Percentiles rank a stretch among this genome's conserved stretches.
phyloP scores from a whole-genome alignment of 306 rosid genomes.

The Boehmeria nivea region DNA sequence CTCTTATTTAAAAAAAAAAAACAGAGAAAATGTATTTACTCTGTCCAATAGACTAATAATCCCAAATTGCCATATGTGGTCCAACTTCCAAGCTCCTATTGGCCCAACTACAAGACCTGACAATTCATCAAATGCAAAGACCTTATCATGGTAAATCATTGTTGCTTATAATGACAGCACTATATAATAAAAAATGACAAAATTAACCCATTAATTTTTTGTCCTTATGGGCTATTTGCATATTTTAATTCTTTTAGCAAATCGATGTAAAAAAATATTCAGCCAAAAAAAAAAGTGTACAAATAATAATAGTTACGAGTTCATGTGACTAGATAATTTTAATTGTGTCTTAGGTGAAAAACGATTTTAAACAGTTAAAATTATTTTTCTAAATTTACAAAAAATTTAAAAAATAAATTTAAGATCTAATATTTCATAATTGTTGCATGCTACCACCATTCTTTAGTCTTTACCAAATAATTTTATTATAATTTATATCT shows the following conservation, averaged over 20 bases:
- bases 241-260: not conserved
- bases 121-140: constrained; percentile 14
- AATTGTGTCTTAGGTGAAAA: no score
- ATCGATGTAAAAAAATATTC: not conserved
- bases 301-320: not conserved
- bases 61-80: constrained; percentile 10
- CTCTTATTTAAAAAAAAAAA: not conserved
- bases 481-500: no score
- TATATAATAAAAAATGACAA: not conserved
- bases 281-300: not conserved
- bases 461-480: no score
- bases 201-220: constrained; percentile 11
- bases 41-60: not conserved
- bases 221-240: not conserved
- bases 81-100: constrained; percentile 8
- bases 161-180: constrained; percentile 13
- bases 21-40: not conserved
- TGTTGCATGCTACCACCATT: no score
- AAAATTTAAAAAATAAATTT: no score
- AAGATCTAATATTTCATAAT: no score
- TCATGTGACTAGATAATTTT: no score
- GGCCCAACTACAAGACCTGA: constrained; percentile 13
- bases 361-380: no score
- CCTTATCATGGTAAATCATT: constrained; percentile 10
- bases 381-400: no score